These are phyloP conservation scores for Plasmodium sp. DNA, from an alignment of 169 alveolate species.

Conservation along the genomic window DNA sequence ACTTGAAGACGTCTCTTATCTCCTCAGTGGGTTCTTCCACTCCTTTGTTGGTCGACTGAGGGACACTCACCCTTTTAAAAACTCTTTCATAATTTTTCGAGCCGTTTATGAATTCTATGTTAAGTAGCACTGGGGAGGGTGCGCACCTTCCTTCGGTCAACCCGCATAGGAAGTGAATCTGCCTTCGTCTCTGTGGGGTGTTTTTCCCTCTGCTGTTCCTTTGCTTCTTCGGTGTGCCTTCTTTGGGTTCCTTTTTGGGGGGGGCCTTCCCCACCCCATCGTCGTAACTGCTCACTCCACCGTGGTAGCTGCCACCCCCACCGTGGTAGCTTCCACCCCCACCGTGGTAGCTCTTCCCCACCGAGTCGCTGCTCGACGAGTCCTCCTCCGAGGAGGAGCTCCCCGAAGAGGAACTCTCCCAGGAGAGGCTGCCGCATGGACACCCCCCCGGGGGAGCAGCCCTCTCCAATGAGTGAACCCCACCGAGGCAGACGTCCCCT, in stretches of 20 bases:
- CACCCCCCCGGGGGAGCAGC: background rate
- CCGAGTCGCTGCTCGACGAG: background rate
- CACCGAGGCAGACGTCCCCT: background rate
- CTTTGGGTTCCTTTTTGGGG: background rate
- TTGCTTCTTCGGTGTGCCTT: background rate
- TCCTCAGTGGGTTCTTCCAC: background rate
- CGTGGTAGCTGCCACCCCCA: too few species aligned
- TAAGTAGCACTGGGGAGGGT: conserved; percentile 27
- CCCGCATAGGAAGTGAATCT: conserved; percentile 43
- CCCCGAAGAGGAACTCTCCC: background rate
- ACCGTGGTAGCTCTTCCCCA: background rate
- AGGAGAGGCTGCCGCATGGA: background rate
- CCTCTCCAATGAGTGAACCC: background rate
- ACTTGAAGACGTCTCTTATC: conserved; percentile 31
- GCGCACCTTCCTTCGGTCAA: conserved; percentile 70
- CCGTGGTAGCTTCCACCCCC: background rate
- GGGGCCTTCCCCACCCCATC: background rate
- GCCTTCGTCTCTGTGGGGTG: background rate
- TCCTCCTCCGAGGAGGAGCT: background rate
- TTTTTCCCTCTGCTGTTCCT: conserved; percentile 1
- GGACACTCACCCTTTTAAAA: background rate
- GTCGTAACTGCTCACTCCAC: too few species aligned
- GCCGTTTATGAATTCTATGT: conserved; percentile 12
- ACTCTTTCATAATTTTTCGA: conserved; percentile 4
- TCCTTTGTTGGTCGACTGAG: background rate